These are phyloP conservation scores for Phytophthora syringae DNA, from an alignment of 352 stramenopile genomes.

Conservation along the genomic window DNA sequence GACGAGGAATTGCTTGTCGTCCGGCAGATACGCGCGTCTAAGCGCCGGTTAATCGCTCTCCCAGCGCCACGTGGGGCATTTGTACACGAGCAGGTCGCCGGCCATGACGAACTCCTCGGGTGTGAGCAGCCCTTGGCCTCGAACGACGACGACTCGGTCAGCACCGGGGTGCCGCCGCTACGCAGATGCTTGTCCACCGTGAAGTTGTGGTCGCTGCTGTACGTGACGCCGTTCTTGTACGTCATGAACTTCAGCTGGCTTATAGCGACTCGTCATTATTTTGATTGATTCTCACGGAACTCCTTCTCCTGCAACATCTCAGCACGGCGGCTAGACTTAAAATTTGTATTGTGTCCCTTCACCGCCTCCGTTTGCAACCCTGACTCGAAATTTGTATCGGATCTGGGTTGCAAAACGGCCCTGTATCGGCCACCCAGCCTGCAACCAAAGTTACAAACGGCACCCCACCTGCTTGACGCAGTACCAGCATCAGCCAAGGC, in stretches of 20 bases:
- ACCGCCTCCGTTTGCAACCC: not conserved
- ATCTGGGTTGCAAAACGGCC: not conserved
- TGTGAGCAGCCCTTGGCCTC: conserved; percentile 85
- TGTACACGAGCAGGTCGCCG: conserved; percentile 96
- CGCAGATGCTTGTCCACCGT: not conserved
- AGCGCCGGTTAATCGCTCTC: conserved; percentile 71
- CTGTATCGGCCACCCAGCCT: not conserved
- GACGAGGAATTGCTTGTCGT: conserved; percentile 90
- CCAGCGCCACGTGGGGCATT: conserved; percentile 97
- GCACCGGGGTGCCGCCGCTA: conserved; percentile 84
- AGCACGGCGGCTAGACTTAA: too few species aligned
- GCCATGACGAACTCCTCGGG: conserved; percentile 95
- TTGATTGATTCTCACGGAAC: not conserved
- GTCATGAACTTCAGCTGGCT: not conserved
- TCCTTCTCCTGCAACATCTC: not conserved
- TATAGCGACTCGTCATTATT: not conserved
- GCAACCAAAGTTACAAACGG: not conserved
- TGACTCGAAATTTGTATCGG: not conserved
- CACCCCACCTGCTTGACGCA: too few species aligned
- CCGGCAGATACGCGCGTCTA: conserved; percentile 72
- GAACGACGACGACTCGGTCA: conserved; percentile 95
- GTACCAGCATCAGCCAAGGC: too few species aligned
- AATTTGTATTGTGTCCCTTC: not conserved
- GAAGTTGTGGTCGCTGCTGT: not conserved
- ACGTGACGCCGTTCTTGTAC: not conserved